A percentile compares a stretch with the other conserved stretches of the same genome.
Conservation (phyloP, 2,329 filamentous ascomycete genomes). For the Scedosporium apiospermum region DNA sequence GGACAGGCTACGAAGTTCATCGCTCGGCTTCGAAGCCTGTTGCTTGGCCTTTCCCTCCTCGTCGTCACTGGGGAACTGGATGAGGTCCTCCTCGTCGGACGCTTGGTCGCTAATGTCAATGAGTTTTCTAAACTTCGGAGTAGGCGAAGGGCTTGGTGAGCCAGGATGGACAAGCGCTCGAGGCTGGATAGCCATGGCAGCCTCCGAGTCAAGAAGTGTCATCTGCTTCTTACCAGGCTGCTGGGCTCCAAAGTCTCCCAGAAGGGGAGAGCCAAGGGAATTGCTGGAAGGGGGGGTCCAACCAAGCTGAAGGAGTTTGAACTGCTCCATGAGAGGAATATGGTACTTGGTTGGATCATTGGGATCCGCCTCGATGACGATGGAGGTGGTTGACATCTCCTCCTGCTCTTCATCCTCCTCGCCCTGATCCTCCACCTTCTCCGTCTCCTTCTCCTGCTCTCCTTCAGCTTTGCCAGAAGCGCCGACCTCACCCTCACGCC, state of each 20-base stretch:
- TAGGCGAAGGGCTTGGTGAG: background rate
- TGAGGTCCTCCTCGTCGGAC: background rate
- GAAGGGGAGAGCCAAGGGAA: background rate
- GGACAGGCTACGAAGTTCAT: too few relatives aligned
- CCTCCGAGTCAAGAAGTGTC: background rate
- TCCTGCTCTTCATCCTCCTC: background rate
- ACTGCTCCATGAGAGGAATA: background rate
- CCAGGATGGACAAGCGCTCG: background rate
- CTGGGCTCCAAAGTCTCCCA: background rate
- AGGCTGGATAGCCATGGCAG: background rate
- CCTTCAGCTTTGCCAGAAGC: too few relatives aligned
- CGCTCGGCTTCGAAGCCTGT: background rate
- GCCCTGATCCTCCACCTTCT: background rate
- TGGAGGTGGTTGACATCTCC: background rate
- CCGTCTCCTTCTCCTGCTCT: too few relatives aligned
- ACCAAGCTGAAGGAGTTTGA: background rate
- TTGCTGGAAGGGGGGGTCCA: background rate
- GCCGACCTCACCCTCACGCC: background rate
- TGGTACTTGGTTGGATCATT: background rate
- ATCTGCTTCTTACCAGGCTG: too few relatives aligned
- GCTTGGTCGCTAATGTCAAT: background rate
- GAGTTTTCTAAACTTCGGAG: background rate
- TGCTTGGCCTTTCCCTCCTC: background rate
- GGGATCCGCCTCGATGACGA: background rate
- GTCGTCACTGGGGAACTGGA: background rate